phyloP scores from a whole-genome alignment of 495 filamentous ascomycete species.

The Neurospora pannonica region DNA sequence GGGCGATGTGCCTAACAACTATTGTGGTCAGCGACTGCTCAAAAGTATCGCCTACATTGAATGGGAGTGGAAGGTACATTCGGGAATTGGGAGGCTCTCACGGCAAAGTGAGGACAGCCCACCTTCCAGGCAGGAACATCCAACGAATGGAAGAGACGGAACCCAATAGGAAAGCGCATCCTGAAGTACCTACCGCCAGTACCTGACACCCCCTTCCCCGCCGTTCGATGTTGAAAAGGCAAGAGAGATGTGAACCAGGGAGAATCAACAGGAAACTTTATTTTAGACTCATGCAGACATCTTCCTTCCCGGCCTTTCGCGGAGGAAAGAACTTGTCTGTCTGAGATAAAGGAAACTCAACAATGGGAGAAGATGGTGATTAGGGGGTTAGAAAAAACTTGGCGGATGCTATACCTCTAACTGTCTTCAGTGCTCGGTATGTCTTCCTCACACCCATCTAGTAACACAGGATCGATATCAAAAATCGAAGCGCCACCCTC shows the following conservation, averaged over 20 bases:
- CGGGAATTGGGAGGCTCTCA: background rate
- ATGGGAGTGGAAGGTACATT: background rate
- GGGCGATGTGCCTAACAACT: background rate
- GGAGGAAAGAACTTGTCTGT: background rate
- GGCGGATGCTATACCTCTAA: background rate
- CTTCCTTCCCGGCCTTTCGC: background rate
- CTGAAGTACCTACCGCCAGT: background rate
- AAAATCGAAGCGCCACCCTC: background rate
- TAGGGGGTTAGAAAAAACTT: background rate
- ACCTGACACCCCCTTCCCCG: background rate
- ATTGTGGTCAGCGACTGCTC: background rate
- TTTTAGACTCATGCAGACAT: background rate
- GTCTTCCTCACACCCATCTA: background rate
- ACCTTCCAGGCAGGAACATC: background rate
- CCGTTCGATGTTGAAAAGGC: background rate
- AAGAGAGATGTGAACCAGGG: background rate
- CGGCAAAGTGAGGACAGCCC: background rate
- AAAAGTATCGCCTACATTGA: background rate
- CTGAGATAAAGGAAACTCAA: background rate
- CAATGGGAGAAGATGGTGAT: background rate
- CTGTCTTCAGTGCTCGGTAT: background rate
- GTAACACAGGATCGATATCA: background rate
- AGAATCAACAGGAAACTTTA: background rate
- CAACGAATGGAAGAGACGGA: background rate
- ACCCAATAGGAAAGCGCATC: background rate